Conservation (phyloP, 2,329 filamentous ascomycete genomes). For the Pyrenochaeta sp. region DNA sequence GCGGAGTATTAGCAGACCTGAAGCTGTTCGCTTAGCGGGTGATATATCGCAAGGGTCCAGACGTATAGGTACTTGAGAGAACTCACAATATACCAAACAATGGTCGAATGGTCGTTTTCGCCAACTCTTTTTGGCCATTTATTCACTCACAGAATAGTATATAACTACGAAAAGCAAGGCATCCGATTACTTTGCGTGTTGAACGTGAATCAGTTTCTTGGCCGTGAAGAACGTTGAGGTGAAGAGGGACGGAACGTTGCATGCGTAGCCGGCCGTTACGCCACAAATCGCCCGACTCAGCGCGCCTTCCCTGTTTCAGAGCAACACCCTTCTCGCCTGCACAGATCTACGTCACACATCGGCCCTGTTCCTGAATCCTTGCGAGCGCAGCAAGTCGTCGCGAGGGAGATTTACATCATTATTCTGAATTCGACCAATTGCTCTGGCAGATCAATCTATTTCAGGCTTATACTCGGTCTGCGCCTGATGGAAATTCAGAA, state of each 20-base stretch:
- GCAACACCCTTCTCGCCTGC: constrained; percentile 11
- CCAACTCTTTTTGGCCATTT: neutral
- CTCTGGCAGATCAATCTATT: constrained; percentile 13
- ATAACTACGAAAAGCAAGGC: neutral
- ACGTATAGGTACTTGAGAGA: constrained; percentile 17
- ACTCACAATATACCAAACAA: neutral
- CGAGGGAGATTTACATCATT: constrained; percentile 32
- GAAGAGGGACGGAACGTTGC: constrained; percentile 13
- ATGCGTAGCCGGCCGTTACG: constrained; percentile 6
- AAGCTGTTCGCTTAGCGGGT: constrained; percentile 20
- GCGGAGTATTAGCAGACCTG: constrained; percentile 15
- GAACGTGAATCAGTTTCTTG: neutral
- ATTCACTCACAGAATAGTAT: neutral
- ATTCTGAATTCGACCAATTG: constrained; percentile 18
- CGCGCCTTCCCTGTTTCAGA: constrained; percentile 17
- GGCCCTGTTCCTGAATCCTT: constrained; percentile 19
- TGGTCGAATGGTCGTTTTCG: neutral
- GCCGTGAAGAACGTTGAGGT: constrained; percentile 2
- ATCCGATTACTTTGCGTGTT: neutral
- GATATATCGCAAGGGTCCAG: constrained; percentile 38
- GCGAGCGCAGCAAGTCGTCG: constrained; percentile 9
- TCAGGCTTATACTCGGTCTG: constrained; percentile 7
- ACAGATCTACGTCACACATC: constrained; percentile 3
- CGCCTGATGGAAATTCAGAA: neutral
- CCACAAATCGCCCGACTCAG: constrained; percentile 16